Evolutionary conservation across 192 early-diverging fungal genomes (phyloP), one percentile per base, ranked within the genome.

Genomic region (Coemansia sp.): DNA sequence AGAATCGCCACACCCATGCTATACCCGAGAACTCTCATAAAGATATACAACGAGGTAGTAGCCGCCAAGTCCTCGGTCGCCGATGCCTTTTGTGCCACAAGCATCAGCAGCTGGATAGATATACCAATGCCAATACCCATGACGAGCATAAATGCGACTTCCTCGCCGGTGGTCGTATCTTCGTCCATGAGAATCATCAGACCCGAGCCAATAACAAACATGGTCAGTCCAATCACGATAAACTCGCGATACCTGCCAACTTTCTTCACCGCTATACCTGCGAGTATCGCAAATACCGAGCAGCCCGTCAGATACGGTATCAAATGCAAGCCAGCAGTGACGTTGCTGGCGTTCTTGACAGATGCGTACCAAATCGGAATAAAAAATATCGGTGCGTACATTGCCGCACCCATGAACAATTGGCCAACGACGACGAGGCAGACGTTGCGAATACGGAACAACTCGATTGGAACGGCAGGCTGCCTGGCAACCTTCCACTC

Each of bases 71-170:
- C 84, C 32, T 68, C 64, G 23, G 75, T 64, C 2, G 62, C 57
- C 39, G 93, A 92, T 21, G 87, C 72, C 3, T 89, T 83, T 72
- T 95, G 94, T 33, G 86, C 82, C n/a, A 86, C 86, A 6, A 94
- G 78, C 38, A 88, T 76, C n/a, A 88, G 77, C 3, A 87, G 87
- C 72, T 93, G 93, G 50, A 95, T 81, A 62, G 88, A 86, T 26
- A 78, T 62, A 38, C 96, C 95, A 26, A 90, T 60, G 9, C 96
- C 96, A 23, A 89, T 32, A 3, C 94, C 95, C 38, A 86, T 33
- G 53, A 94, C 68, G 11, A 95, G 65, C 60, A 94, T 66, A 67
- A 84, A 94, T 3, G 87, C 86, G 62, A 91, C 87, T 32, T 86
- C 80, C 68, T 84, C 72, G 30, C 84, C 89, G 19, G 73, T 68